These are phyloP conservation scores for Arabis alpina DNA, from an alignment of 345 rosid genomes.

Conservation along the genomic window DNA sequence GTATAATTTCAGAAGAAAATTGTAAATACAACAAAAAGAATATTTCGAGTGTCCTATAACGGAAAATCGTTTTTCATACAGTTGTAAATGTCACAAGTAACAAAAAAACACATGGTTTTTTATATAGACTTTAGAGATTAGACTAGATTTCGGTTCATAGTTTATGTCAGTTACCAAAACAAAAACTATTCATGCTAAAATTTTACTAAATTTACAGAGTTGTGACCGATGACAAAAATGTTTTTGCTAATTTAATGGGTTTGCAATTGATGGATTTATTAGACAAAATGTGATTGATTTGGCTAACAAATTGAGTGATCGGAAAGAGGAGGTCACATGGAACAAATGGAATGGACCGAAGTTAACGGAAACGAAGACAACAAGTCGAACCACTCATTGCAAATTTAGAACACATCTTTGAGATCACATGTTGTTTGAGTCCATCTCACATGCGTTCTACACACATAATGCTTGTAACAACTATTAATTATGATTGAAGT, in stretches of 20 bases:
- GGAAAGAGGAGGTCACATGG: conserved; percentile 36
- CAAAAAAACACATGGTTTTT: too few species aligned
- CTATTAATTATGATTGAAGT: conserved; percentile 7
- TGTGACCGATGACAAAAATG: neutral
- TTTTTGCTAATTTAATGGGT: neutral
- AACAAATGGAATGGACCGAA: conserved; percentile 17
- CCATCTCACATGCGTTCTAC: conserved; percentile 21
- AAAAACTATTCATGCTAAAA: neutral
- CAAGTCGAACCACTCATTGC: conserved; percentile 36
- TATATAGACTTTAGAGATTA: too few species aligned
- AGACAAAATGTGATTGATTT: conserved; percentile 1
- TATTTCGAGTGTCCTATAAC: too few species aligned
- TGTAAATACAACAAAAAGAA: too few species aligned
- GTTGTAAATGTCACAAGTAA: too few species aligned
- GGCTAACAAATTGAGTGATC: conserved; percentile 8
- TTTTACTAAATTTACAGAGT: too few species aligned
- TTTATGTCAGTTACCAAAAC: too few species aligned
- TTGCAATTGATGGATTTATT: neutral
- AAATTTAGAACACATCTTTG: conserved; percentile 23
- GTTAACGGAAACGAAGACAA: conserved; percentile 31
- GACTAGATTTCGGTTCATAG: too few species aligned
- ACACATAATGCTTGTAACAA: neutral
- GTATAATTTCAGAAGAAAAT: too few species aligned
- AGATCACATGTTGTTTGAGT: conserved; percentile 32
- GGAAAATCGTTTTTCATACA: too few species aligned